phyloP scores from a whole-genome alignment of 2,329 filamentous ascomycete species.

The Aspergillus fumigatus region DNA sequence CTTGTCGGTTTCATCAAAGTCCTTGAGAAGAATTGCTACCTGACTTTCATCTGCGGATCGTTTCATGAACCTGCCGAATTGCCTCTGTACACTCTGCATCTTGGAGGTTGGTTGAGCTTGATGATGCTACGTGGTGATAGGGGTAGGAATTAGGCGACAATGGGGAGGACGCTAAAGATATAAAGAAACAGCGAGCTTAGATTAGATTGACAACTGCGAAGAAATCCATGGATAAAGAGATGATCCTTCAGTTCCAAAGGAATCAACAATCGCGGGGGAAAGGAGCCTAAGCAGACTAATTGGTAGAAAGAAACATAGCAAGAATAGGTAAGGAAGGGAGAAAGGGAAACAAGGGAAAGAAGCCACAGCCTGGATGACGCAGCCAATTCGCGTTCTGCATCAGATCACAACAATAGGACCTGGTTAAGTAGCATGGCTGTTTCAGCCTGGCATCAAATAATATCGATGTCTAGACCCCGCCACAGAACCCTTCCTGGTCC shows the following conservation, averaged over 20 bases:
- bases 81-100: slow-evolving; percentile 58
- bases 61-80: slow-evolving; percentile 68
- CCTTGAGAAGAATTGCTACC: slow-evolving; percentile 67
- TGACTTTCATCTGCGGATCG: slow-evolving; percentile 72
- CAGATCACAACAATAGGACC: not conserved
- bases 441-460: slow-evolving; percentile 2
- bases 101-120: slow-evolving; percentile 9
- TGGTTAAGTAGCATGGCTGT: not conserved
- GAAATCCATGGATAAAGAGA: not conserved
- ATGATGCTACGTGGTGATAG: not conserved
- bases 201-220: not conserved
- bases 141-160: not conserved
- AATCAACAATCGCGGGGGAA: not conserved
- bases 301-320: not conserved
- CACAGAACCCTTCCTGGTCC: not conserved
- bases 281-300: not conserved
- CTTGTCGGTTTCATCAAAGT: slow-evolving; percentile 75
- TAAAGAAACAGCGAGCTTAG: not conserved
- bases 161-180: not conserved
- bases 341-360: not conserved
- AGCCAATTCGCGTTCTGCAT: slow-evolving; percentile 7
- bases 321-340: not conserved
- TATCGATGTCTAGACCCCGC: slow-evolving; percentile 5
- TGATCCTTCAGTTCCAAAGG: not conserved
- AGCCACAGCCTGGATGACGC: slow-evolving; percentile 13